Evolutionary conservation across 805 yeast species (phyloP), one percentile per base, ranked within the genome.

Genomic region (Saturnispora halmiae): DNA sequence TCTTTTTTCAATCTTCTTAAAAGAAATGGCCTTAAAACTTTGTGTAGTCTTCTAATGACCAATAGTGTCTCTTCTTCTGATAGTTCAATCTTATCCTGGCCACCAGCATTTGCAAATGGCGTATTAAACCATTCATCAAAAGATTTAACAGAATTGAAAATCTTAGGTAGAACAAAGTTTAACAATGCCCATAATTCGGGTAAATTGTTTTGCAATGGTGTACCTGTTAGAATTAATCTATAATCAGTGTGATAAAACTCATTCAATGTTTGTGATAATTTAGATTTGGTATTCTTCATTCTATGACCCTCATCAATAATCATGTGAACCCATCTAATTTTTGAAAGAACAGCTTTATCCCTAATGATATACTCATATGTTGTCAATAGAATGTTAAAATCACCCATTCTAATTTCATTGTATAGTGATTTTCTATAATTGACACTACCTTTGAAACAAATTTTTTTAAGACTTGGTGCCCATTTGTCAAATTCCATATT

Each of bases 91-190:
- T 80, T 80, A 51, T 83, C 94, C 58, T 81, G 90, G 13, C 78
- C 68, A 43, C 94, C 94, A 14, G 92, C 78, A 48, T 81, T 82
- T 4, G 88, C 90, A 63, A 83, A 83, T 5, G 94, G 94, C 0
- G 94, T 83, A 54, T 83, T 83, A 56, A 83, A 83, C 94, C 94
- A 83, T 55, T 83, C 94, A 55, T 83, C 92, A 55, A 83, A 83
- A 6, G 90, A 79, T 54, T 83, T 81, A 9, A 81, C 92, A 27
- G 92, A 82, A 54, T 82, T 83, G 70, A 83, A 83, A 58, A 83
- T 79, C 53, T 82, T 80, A 6, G 94, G 94, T 46, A 83, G 69
- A 16, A 82, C 90, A 52, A 83, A 83, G 57, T 83, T 83, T 52
- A 83, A 64, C 47, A 83, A 67, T 0, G 94, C 90, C 94, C 94